Evolutionary conservation across 768 basidiomycete genomes (phyloP), one percentile per base, ranked within the genome.

Genomic region (Mycena olivaceomarginata): DNA sequence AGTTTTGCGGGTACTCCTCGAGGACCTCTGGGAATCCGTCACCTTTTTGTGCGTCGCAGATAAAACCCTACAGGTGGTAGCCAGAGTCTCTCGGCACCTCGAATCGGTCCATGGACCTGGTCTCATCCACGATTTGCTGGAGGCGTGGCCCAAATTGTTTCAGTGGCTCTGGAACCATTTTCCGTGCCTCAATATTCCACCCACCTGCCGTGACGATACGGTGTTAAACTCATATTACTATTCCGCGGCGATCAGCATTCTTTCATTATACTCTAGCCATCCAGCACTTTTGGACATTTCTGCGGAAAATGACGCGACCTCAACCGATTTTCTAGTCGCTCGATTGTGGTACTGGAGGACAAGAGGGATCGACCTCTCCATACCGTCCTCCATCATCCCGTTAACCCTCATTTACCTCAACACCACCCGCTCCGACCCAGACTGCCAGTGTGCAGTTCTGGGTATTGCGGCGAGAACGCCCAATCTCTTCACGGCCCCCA

Each of bases 1-100:
- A 37, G 68, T 68, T 53, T 53, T 74, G 31, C 73, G 62, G 66
- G 40, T 74, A 18, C 57, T 74, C 62, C 66, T 74, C 25, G 37
- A 51, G 20, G 57, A 60, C 11, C 31, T 68, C 31, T 31, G 39
- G 40, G 68, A 37, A 48, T 15, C 5, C 31, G 25, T 18, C 73
- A 37, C 13, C 11, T 37, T 48, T 13, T 4, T 22, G 0, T 25
- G 6, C 31, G 15, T 51, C 18, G 67, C 66, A 40, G 7, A 7
- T 15, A 37, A 60, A 45, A 68, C 40, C 40, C 25, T 60, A 4
- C 57, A 62, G 46, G 45, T 4, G 15, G 37, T 74, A 48, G 25
- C 73, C 10, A 22, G 10, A 12, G 66, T 74, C 1, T 22, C 66
- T 43, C 59, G n/a, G 2, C 59, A 74, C 68, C 31, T 74, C 3